Evolutionary conservation across 2,329 filamentous ascomycete genomes (phyloP).

Genomic region (Lasiodiplodia hormozganensis): DNA sequence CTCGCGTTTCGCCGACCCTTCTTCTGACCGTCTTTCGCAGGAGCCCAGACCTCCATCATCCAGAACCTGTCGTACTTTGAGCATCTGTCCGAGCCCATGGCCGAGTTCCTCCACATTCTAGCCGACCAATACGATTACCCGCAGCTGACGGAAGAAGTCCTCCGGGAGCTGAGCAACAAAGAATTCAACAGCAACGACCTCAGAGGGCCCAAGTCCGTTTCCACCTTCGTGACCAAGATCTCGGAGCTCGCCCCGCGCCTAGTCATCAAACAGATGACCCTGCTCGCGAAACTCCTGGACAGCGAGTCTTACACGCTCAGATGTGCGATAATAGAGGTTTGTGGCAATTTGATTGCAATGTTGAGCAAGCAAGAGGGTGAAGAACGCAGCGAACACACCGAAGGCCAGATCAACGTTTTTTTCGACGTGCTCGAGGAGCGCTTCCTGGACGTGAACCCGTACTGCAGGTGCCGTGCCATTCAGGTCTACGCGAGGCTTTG

Average conservation of each 20-base stretch:
- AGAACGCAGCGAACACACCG: slow-evolving; percentile 89
- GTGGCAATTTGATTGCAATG: slow-evolving; percentile 91
- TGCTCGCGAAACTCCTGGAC: slow-evolving; percentile 91
- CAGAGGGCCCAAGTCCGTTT: slow-evolving; percentile 94
- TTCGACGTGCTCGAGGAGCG: slow-evolving; percentile 96
- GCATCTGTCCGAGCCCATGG: slow-evolving; percentile 98
- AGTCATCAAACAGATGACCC: slow-evolving; percentile 97
- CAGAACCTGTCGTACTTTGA: slow-evolving; percentile 98
- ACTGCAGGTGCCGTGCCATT: slow-evolving; percentile 88
- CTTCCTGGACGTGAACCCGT: slow-evolving; percentile 95
- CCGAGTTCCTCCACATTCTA: slow-evolving; percentile 94
- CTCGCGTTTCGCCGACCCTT: too few species aligned
- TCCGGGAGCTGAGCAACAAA: slow-evolving; percentile 94
- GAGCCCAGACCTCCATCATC: slow-evolving; percentile 95
- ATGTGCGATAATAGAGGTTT: slow-evolving; percentile 94
- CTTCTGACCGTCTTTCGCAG: slow-evolving; percentile 52
- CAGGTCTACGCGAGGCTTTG: slow-evolving; percentile 93
- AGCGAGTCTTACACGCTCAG: slow-evolving; percentile 96
- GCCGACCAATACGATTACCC: slow-evolving; percentile 98
- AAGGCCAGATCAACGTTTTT: slow-evolving; percentile 94
- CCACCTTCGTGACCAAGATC: slow-evolving; percentile 88
- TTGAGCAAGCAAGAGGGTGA: slow-evolving; percentile 80
- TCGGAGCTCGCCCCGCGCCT: slow-evolving; percentile 90
- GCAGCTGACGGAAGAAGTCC: slow-evolving; percentile 89
- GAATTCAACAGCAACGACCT: slow-evolving; percentile 98